A percentile compares a stretch with the other conserved stretches of the same genome.
Conservation (phyloP, 192 early-diverging fungal species). For the Linderina pennispora region DNA sequence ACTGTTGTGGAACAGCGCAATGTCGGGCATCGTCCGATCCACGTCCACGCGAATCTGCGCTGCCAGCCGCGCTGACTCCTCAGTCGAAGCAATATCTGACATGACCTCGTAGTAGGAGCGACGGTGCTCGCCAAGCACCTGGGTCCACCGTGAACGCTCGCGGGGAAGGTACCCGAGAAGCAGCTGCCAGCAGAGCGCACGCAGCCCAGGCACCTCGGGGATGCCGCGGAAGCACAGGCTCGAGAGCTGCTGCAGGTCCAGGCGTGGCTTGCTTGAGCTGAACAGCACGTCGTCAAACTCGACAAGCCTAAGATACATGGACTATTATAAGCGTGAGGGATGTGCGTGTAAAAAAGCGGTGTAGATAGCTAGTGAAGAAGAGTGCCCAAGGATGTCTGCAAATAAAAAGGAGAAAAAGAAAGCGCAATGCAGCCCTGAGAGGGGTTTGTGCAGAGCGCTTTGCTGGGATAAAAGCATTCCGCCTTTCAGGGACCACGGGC, state of each 20-base stretch:
- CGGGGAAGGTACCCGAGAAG: slow-evolving; percentile 11
- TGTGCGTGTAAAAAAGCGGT: neutral
- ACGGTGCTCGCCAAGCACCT: neutral
- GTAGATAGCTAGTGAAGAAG: neutral
- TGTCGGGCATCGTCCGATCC: slow-evolving; percentile 12
- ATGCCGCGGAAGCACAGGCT: slow-evolving; percentile 15
- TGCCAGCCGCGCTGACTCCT: neutral
- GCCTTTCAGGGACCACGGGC: too few relatives aligned
- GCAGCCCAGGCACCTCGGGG: slow-evolving; percentile 9
- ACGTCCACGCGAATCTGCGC: slow-evolving; percentile 15
- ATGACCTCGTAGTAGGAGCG: slow-evolving; percentile 6
- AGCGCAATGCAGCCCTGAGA: neutral
- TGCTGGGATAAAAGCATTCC: too few relatives aligned
- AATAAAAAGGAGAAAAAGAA: neutral
- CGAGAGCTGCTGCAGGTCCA: slow-evolving; percentile 9
- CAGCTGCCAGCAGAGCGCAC: slow-evolving; percentile 17
- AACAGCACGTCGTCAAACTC: slow-evolving; percentile 5
- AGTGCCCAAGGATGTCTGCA: neutral
- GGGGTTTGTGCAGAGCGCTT: too few relatives aligned
- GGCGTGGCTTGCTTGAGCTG: neutral
- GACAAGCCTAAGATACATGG: slow-evolving; percentile 1
- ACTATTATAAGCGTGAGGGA: neutral
- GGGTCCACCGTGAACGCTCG: slow-evolving; percentile 8
- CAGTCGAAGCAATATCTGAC: neutral
- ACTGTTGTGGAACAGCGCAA: slow-evolving; percentile 6